Base-by-base conservation (phyloP, 2,329 filamentous ascomycete genomes). In the Rhynchosporium agropyri region DNA sequence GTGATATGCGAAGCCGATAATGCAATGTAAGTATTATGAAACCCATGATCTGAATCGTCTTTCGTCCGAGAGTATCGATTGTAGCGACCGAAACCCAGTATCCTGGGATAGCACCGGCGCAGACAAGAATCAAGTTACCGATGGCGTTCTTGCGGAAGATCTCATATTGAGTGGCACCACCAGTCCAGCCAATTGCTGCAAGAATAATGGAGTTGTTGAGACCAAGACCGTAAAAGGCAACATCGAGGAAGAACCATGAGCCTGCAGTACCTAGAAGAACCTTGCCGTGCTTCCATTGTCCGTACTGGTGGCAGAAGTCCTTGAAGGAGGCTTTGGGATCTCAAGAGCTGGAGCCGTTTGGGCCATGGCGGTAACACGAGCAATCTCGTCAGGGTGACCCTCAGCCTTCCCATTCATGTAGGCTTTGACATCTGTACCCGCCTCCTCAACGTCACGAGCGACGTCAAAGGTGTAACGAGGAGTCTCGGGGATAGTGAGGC, bases 401-500 rank as follows among this genome's bases (percentile, higher is more conserved):
- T 89, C 84, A 0, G 69, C 74, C 74, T 84, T 82, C 64, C 89
- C 89, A 38, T 79, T 79, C 60, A 91, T 84, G 77, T 94, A 95
- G n/a, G 88, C 87, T 73, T 87, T 84, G 68, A 89, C 84, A 68
- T 95, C 91, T 53, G 84, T 85, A 59, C 86, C 83, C 48, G 85
- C 91, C 79, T 91, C 88, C 70, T 90, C 84, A 45, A 91, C 82
- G 71, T 95, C 90, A 49, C 85, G 86, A 57, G 86, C 83, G 28
- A 95, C 84, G 73, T 95, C 91, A 70, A 95, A 94, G 33, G 91
- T 95, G 78, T 95, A 96, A 33, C 91, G 89, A 60, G 91, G 91
- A 40, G 91, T 94, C 78, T 96, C 91, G 29, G 91, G 91, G 68
- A 96, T 94, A 58, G 91, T 95, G 3, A 95, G 79, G 71, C 89